A percentile compares a stretch with the other conserved stretches of the same genome.
Conservation (phyloP, 768 basidiomycete genomes). For the Psilocybe cyanescens region DNA sequence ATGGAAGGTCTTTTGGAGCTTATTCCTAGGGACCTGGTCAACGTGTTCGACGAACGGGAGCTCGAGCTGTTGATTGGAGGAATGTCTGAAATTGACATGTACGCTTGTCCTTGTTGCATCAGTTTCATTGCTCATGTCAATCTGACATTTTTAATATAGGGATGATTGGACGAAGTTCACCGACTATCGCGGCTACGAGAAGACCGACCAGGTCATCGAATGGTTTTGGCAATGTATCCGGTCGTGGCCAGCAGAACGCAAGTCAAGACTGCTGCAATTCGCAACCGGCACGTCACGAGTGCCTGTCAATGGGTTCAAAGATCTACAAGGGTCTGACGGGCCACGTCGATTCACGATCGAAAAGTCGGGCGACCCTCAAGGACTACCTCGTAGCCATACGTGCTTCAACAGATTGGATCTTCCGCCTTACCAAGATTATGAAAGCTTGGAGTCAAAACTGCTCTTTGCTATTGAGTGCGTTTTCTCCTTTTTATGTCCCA, state of each 20-base stretch:
- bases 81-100: conserved; percentile 92
- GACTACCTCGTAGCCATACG: conserved; percentile 89
- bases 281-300: conserved; percentile 86
- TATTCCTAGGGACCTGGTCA: conserved; percentile 81
- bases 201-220: conserved; percentile 86
- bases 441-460: conserved; percentile 84
- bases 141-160: conserved; percentile 35
- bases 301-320: conserved; percentile 94
- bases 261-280: conserved; percentile 86
- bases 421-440: conserved; percentile 88
- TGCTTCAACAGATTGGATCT: conserved; percentile 93
- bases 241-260: conserved; percentile 89
- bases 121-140: not conserved
- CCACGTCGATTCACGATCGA: conserved; percentile 94
- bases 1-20: conserved; percentile 86
- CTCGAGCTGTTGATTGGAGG: conserved; percentile 90
- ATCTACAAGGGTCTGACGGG: conserved; percentile 91
- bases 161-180: conserved; percentile 96
- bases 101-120: conserved; percentile 26
- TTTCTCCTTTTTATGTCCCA: conserved; percentile 1
- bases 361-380: conserved; percentile 88
- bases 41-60: conserved; percentile 91
- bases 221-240: conserved; percentile 97
- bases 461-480: conserved; percentile 83
- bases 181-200: conserved; percentile 87